Evolutionary conservation across 768 basidiomycete species (phyloP).

Genomic region (Rhodotorula kratochvilovae): DNA sequence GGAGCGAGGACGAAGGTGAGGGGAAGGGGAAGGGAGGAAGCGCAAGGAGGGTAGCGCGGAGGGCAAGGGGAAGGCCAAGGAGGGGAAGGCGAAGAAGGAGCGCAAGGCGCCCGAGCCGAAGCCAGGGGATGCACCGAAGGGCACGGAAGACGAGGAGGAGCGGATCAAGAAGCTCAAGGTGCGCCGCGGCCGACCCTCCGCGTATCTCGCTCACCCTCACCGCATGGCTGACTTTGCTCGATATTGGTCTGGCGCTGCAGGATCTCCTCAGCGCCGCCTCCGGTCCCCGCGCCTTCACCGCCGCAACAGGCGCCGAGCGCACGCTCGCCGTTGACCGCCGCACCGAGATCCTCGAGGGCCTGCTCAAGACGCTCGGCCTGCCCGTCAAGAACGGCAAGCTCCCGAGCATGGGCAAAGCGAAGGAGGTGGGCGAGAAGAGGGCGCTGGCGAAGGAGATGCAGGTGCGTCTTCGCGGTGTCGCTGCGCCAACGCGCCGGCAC

Average conservation of each 20-base stretch:
- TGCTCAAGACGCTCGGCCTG: neutral
- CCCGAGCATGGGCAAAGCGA: constrained; percentile 4
- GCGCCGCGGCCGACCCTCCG: neutral
- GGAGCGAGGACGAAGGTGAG: neutral
- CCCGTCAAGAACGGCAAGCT: neutral
- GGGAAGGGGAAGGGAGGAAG: neutral
- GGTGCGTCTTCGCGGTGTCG: neutral
- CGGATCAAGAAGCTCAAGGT: constrained; percentile 22
- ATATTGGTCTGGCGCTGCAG: too few relatives aligned
- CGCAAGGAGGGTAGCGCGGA: neutral
- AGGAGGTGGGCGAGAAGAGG: constrained; percentile 8
- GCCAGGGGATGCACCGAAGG: constrained; percentile 9
- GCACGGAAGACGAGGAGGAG: constrained; percentile 6
- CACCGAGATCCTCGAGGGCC: constrained; percentile 10
- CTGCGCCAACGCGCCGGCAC: too few relatives aligned
- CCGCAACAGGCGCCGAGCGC: constrained; percentile 21
- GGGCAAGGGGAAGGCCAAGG: neutral
- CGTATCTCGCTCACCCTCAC: neutral
- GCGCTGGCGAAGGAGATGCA: constrained; percentile 7
- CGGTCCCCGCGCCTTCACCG: constrained; percentile 9
- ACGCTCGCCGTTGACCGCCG: constrained; percentile 3
- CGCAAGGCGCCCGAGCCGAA: constrained; percentile 3
- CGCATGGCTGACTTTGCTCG: too few relatives aligned
- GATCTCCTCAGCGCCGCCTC: constrained; percentile 4
- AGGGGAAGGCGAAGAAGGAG: constrained; percentile 1